Conservation (phyloP, 805 yeast species). For the Lipomyces anomalus region DNA sequence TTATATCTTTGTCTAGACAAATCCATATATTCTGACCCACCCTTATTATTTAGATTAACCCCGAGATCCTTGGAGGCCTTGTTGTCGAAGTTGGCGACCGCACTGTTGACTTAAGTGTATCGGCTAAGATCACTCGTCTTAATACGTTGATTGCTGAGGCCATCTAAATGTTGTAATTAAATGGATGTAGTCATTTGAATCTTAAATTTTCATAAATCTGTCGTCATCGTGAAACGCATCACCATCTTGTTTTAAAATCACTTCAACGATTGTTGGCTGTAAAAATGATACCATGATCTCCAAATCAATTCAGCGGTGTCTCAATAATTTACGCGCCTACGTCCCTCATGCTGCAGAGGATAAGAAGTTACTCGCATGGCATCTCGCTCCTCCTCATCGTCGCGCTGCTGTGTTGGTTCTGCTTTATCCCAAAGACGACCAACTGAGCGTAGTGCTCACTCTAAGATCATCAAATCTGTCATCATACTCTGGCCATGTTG, state of each 20-base stretch:
- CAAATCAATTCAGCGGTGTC: constrained; percentile 1
- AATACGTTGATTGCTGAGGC: constrained; percentile 85
- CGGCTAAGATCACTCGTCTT: constrained; percentile 77
- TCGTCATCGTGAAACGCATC: neutral
- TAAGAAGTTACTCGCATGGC: constrained; percentile 36
- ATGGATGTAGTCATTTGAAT: neutral
- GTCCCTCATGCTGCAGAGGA: constrained; percentile 6
- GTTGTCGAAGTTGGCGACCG: constrained; percentile 94
- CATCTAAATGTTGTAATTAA: constrained; percentile 41
- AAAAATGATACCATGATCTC: neutral
- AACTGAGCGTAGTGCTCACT: constrained; percentile 71
- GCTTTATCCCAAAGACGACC: constrained; percentile 65
- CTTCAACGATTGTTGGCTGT: neutral
- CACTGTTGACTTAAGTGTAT: constrained; percentile 88
- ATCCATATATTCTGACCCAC: neutral
- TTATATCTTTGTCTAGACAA: neutral
- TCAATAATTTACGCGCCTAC: constrained; percentile 17
- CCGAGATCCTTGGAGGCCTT: constrained; percentile 92
- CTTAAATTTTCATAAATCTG: neutral
- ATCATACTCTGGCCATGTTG: constrained; percentile 82
- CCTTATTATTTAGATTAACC: constrained; percentile 43
- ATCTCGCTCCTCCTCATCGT: constrained; percentile 54
- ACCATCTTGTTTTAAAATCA: neutral
- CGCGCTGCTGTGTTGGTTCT: constrained; percentile 76
- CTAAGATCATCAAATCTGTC: constrained; percentile 64